Percentiles rank a stretch among this genome's conserved stretches.
phyloP scores from a whole-genome alignment of 805 yeast genomes.

The Kodamaea neixiangensis region DNA sequence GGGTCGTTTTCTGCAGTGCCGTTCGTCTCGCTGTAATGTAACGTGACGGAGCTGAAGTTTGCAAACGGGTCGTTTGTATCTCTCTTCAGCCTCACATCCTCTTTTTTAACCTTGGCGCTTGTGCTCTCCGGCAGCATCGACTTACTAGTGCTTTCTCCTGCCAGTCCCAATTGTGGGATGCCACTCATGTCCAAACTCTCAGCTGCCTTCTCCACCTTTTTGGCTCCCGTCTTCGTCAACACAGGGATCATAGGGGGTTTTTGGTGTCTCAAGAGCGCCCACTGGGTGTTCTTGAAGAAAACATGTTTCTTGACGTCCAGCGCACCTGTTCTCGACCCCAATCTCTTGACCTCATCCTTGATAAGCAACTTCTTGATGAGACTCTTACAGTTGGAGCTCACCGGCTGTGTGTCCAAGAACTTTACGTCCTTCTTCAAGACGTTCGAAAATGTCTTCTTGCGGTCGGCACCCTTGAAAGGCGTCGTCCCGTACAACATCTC shows the following conservation, averaged over 20 bases:
- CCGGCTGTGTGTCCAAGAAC: conserved; percentile 67
- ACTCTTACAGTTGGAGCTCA: conserved; percentile 75
- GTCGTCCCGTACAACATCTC: conserved; percentile 97
- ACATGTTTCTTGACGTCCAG: conserved; percentile 90
- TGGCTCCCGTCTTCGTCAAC: conserved; percentile 37
- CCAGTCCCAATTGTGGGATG: background rate
- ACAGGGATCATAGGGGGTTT: conserved; percentile 96
- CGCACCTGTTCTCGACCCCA: conserved; percentile 94
- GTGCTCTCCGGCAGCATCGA: background rate
- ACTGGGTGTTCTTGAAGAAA: conserved; percentile 86
- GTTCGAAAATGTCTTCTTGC: conserved; percentile 88
- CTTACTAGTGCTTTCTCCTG: background rate
- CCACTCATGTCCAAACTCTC: conserved; percentile 16
- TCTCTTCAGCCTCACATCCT: conserved; percentile 23
- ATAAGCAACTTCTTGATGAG: conserved; percentile 78
- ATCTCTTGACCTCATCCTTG: conserved; percentile 84
- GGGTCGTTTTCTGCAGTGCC: conserved; percentile 38
- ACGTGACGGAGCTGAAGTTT: conserved; percentile 81
- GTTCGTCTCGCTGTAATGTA: conserved; percentile 68
- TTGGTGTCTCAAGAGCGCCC: conserved; percentile 93
- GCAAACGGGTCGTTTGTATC: conserved; percentile 73
- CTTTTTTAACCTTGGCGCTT: conserved; percentile 1
- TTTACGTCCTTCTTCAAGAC: conserved; percentile 80
- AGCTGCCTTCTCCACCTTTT: conserved; percentile 13
- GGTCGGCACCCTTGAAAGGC: conserved; percentile 89